Conservation (phyloP, 1,139 yeast genomes). For the Sugiyamaella neomexicana region DNA sequence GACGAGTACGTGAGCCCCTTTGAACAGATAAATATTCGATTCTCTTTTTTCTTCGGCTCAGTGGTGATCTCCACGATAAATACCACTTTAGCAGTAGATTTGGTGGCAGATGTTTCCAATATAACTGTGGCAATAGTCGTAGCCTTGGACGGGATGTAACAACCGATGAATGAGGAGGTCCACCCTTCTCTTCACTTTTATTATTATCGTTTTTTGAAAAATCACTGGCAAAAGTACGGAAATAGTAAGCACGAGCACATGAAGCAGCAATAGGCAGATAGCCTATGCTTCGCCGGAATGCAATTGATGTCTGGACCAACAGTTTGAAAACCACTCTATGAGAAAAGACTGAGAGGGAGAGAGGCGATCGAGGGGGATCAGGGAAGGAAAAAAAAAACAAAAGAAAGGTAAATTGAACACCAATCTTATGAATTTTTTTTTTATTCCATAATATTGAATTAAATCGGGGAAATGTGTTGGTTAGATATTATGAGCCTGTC, state of each 20-base stretch:
- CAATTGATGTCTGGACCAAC: conserved; percentile 12
- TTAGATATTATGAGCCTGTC: too few relatives aligned
- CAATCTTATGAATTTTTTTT: too few relatives aligned
- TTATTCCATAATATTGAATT: not conserved
- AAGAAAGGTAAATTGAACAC: not conserved
- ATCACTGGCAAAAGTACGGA: not conserved
- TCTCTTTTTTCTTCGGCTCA: not conserved
- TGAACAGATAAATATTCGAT: not conserved
- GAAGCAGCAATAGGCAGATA: conserved; percentile 9
- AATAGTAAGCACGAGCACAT: not conserved
- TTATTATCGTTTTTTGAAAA: not conserved
- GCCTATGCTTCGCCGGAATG: conserved; percentile 15
- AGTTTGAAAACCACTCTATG: conserved; percentile 3
- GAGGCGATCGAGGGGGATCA: conserved; percentile 3
- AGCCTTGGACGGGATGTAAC: not conserved
- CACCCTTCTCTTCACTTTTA: not conserved
- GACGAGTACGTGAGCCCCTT: conserved; percentile 1
- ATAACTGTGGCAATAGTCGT: not conserved
- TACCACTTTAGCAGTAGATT: conserved; percentile 12
- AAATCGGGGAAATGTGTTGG: not conserved
- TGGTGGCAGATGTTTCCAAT: conserved; percentile 4
- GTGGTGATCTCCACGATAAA: conserved; percentile 10
- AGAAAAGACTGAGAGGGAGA: too few relatives aligned
- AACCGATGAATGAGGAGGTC: not conserved
- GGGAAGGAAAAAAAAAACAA: not conserved